Evolutionary conservation across 1,284 basidiomycete species (phyloP).

Genomic region (Mycosarcoma mackinlayi): DNA sequence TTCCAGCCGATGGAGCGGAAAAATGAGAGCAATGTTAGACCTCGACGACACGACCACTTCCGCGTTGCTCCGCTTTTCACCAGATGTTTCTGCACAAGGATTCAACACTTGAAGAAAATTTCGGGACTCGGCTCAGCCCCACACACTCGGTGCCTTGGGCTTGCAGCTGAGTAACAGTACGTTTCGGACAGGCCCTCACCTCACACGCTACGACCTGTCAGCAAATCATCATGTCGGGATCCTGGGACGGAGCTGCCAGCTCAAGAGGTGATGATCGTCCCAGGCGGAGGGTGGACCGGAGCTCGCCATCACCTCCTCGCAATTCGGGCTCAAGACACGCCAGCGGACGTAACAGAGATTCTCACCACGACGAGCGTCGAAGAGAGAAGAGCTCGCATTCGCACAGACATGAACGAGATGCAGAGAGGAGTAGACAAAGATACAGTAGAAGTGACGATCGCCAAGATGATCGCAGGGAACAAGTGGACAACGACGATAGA

Average conservation of each 20-base stretch:
- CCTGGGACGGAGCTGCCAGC: background rate
- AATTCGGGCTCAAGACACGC: slow-evolving; percentile 11
- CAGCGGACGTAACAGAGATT: slow-evolving; percentile 5
- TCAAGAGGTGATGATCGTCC: background rate
- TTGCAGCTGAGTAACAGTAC: too few species aligned
- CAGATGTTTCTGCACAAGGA: background rate
- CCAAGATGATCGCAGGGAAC: background rate
- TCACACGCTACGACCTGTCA: too few species aligned
- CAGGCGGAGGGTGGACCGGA: background rate
- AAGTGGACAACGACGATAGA: slow-evolving; percentile 1
- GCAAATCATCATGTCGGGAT: background rate
- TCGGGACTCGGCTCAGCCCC: slow-evolving; percentile 11
- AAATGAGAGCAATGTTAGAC: slow-evolving; percentile 11
- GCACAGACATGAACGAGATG: slow-evolving; percentile 6
- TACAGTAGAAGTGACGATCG: background rate
- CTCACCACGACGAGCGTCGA: slow-evolving; percentile 8
- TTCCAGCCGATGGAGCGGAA: slow-evolving; percentile 12
- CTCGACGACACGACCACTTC: background rate
- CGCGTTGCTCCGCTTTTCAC: slow-evolving; percentile 7
- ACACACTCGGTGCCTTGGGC: too few species aligned
- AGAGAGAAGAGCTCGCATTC: slow-evolving; percentile 12
- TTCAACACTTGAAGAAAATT: background rate
- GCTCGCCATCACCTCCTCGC: slow-evolving; percentile 6
- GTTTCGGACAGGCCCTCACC: too few species aligned
- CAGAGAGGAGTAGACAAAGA: slow-evolving; percentile 1